Percentiles rank a stretch among this genome's conserved stretches.
These are phyloP conservation scores for Xylaria cubensis DNA, from an alignment of 495 filamentous ascomycete genomes.

Conservation along the genomic window DNA sequence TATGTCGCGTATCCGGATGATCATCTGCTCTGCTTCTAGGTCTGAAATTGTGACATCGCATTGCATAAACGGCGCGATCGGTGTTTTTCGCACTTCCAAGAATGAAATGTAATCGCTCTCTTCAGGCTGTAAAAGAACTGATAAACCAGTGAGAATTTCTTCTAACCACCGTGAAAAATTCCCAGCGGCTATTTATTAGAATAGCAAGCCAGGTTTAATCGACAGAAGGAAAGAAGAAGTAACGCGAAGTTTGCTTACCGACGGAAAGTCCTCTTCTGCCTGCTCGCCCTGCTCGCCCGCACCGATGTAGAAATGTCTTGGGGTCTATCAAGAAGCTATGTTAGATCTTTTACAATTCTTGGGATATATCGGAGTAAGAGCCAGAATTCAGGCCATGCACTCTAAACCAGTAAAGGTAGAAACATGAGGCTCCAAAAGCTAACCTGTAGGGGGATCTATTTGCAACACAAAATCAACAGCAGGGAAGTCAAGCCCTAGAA, in stretches of 20 bases:
- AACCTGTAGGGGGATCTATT: slow-evolving; percentile 73
- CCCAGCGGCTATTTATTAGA: not conserved
- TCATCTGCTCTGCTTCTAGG: slow-evolving; percentile 59
- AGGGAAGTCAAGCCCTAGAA: slow-evolving; percentile 92
- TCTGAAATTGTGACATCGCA: slow-evolving; percentile 58
- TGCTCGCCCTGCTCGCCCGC: slow-evolving; percentile 89
- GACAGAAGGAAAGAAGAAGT: not conserved
- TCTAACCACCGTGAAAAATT: not conserved
- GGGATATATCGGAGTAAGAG: not conserved
- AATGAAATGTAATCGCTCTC: slow-evolving; percentile 92
- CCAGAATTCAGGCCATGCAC: not conserved
- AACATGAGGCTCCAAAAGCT: not conserved
- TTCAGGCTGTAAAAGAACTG: slow-evolving; percentile 78
- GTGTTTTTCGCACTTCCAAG: slow-evolving; percentile 87
- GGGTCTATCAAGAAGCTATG: slow-evolving; percentile 65
- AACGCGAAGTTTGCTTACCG: slow-evolving; percentile 9
- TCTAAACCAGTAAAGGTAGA: not conserved
- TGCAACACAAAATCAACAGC: slow-evolving; percentile 94
- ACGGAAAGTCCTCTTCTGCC: slow-evolving; percentile 86
- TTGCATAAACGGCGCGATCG: slow-evolving; percentile 67
- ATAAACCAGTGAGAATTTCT: slow-evolving; percentile 1
- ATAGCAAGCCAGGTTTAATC: not conserved
- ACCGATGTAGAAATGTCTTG: slow-evolving; percentile 94
- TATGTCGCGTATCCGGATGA: slow-evolving; percentile 63
- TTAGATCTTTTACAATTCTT: not conserved